These are phyloP conservation scores for Amaranthus tricolor DNA, from an alignment of 179 eudicot species.

Conservation along the genomic window DNA sequence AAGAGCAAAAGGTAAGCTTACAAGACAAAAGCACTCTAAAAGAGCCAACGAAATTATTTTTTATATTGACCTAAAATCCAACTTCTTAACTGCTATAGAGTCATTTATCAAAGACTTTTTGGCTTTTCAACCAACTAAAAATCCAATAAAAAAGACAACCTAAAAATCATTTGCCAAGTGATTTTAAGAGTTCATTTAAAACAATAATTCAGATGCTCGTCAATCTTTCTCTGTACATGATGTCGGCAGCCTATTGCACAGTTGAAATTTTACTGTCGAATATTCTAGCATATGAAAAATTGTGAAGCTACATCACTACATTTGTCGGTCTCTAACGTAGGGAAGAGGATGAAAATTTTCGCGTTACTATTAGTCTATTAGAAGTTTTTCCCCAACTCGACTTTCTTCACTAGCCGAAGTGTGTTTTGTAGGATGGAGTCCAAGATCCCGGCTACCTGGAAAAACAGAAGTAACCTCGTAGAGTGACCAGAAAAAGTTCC, in stretches of 20 bases:
- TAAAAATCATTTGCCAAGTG: neutral
- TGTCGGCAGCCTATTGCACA: constrained; percentile 10
- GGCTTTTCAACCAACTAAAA: no score
- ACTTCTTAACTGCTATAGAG: no score
- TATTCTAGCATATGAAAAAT: constrained; percentile 7
- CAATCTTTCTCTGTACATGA: constrained; percentile 12
- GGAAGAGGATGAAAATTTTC: neutral
- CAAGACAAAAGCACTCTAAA: no score
- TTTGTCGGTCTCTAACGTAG: constrained; percentile 1
- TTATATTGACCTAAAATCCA: no score
- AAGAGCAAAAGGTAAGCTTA: no score
- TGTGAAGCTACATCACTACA: constrained; percentile 17
- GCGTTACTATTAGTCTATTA: constrained; percentile 48
- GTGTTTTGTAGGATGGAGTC: constrained; percentile 85
- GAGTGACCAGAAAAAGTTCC: neutral
- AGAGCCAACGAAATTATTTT: no score
- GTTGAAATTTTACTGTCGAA: constrained; percentile 6
- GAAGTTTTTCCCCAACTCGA: constrained; percentile 78
- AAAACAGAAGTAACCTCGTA: constrained; percentile 20
- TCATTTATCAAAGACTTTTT: no score
- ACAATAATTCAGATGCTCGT: neutral
- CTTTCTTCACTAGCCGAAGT: constrained; percentile 68
- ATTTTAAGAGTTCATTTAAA: constrained; percentile 6
- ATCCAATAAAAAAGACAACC: neutral
- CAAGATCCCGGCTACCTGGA: constrained; percentile 95